Percentiles rank a stretch among this genome's conserved stretches.
These are phyloP conservation scores for Rubroboletus pulcherrimus DNA, from an alignment of 768 basidiomycete genomes.

Conservation along the genomic window DNA sequence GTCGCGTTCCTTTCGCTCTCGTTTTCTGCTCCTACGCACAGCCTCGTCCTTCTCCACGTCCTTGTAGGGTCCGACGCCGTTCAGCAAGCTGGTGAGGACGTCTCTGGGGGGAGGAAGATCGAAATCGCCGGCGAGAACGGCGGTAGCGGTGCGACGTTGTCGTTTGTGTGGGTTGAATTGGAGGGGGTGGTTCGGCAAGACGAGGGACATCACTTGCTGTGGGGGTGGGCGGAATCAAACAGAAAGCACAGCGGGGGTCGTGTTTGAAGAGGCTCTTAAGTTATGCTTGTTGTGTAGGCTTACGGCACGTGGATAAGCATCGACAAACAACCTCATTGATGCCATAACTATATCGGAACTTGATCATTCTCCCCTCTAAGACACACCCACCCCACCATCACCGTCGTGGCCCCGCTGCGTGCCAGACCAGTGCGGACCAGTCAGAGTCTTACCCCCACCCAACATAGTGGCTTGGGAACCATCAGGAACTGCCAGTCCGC, in stretches of 20 bases:
- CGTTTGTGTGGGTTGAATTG: constrained; percentile 30
- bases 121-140: constrained; percentile 72
- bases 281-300: constrained; percentile 30
- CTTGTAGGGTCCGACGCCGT: constrained; percentile 67
- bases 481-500: constrained; percentile 27
- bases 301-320: constrained; percentile 37
- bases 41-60: constrained; percentile 61
- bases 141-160: constrained; percentile 62
- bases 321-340: constrained; percentile 35
- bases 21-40: constrained; percentile 50
- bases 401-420: not conserved
- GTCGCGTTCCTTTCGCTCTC: constrained; percentile 45
- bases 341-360: constrained; percentile 28
- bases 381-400: not conserved
- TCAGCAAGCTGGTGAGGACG: constrained; percentile 74
- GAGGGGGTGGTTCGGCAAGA: constrained; percentile 11
- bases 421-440: not conserved
- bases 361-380: not conserved
- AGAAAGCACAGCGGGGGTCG: constrained; percentile 30
- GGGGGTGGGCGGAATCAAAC: constrained; percentile 13
- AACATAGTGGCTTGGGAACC: constrained; percentile 25
- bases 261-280: constrained; percentile 32
- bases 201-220: constrained; percentile 20
- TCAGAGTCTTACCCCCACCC: not conserved
- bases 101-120: constrained; percentile 66